Percentiles rank a stretch among this genome's conserved stretches.
phyloP scores from a whole-genome alignment of 2,329 filamentous ascomycete genomes.

The Colletotrichum gigasporum region DNA sequence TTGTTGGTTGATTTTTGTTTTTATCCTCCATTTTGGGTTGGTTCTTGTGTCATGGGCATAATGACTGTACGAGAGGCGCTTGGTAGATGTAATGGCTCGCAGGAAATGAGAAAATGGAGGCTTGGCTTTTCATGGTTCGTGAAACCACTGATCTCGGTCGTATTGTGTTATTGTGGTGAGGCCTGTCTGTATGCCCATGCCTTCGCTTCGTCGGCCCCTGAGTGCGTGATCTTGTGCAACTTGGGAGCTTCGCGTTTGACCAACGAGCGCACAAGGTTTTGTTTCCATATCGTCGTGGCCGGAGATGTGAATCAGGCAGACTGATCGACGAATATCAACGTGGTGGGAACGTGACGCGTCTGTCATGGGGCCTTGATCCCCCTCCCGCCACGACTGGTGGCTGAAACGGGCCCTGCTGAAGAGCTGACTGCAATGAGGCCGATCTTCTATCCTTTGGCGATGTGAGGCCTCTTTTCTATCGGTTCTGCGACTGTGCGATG shows the following conservation, averaged over 20 bases:
- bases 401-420: background rate
- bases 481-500: background rate
- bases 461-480: background rate
- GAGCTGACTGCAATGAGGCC: no score
- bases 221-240: background rate
- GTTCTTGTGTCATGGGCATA: constrained; percentile 26
- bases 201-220: background rate
- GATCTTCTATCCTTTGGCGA: no score
- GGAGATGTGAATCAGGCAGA: background rate
- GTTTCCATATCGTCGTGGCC: background rate
- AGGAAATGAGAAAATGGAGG: constrained; percentile 5
- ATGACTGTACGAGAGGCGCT: constrained; percentile 33
- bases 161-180: background rate
- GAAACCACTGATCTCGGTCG: background rate
- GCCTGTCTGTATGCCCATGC: background rate
- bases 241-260: background rate
- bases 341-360: background rate
- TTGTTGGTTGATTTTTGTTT: background rate
- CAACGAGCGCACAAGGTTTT: background rate
- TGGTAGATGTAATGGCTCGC: constrained; percentile 24
- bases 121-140: background rate
- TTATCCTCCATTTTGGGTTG: background rate
- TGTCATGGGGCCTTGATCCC: background rate
- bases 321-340: background rate
- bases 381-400: background rate